Evolutionary conservation across 176 grass and related monocot species (phyloP).

Genomic region (Oryza glaberrima): DNA sequence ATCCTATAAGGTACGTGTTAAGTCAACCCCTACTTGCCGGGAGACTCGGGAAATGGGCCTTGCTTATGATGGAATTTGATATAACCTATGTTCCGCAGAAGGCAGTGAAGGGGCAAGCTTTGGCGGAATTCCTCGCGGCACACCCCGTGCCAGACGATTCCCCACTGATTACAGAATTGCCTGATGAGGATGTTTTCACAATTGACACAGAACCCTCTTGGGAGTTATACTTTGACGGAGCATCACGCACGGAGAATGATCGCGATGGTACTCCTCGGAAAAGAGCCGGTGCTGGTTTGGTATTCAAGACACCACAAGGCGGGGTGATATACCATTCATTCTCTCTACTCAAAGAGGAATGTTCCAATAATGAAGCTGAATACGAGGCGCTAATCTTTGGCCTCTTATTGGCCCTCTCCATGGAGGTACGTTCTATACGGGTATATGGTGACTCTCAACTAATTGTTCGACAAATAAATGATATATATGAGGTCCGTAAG

Average conservation of each 20-base stretch:
- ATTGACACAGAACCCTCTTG: neutral
- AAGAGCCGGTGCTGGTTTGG: neutral
- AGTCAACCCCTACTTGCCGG: neutral
- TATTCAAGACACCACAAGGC: neutral
- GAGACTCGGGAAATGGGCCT: neutral
- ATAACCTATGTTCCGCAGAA: neutral
- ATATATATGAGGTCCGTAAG: neutral
- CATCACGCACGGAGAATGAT: neutral
- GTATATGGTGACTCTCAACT: neutral
- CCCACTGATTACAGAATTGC: neutral
- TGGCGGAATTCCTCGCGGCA: neutral
- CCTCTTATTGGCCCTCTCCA: neutral
- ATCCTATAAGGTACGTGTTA: constrained; percentile 2
- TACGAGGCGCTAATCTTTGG: neutral
- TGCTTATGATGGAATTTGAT: constrained; percentile 12
- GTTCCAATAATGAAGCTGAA: constrained; percentile 1
- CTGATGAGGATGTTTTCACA: neutral
- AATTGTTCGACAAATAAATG: neutral
- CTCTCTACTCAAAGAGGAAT: neutral
- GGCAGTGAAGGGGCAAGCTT: neutral
- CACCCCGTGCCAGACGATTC: constrained; percentile 1
- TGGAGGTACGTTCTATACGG: neutral
- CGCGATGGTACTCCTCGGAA: neutral
- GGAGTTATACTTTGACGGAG: constrained; percentile 2
- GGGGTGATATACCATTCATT: neutral